Percentiles rank a stretch among this genome's conserved stretches.
Evolutionary conservation across 2,329 filamentous ascomycete genomes (phyloP).

Genomic region (Hawksworthiomyces lignivorus): DNA sequence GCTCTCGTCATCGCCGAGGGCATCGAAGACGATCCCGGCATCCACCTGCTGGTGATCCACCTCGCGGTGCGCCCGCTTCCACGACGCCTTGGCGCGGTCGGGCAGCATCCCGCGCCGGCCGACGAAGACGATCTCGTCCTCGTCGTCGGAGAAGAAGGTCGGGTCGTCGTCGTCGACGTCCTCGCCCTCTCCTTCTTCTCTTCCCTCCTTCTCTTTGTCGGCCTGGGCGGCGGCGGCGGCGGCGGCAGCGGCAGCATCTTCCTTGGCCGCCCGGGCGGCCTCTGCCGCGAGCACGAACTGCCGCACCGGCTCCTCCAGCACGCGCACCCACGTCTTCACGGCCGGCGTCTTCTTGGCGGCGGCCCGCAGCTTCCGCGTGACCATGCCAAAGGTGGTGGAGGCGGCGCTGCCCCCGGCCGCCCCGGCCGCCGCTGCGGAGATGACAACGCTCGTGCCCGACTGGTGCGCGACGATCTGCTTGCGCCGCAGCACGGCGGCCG

Average conservation of each 20-base stretch:
- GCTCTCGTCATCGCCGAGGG: slow-evolving; percentile 63
- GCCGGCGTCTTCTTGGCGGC: slow-evolving; percentile 74
- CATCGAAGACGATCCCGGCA: slow-evolving; percentile 70
- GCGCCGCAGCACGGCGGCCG: slow-evolving; percentile 34
- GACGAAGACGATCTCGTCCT: slow-evolving; percentile 90
- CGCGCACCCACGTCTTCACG: slow-evolving; percentile 71
- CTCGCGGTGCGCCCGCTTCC: slow-evolving; percentile 45
- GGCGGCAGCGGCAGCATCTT: neutral
- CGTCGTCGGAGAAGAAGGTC: slow-evolving; percentile 56
- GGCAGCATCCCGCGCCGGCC: slow-evolving; percentile 43
- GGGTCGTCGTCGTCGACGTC: slow-evolving; percentile 22
- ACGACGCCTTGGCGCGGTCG: slow-evolving; percentile 29
- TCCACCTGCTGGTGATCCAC: slow-evolving; percentile 52
- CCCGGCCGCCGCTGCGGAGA: slow-evolving; percentile 1
- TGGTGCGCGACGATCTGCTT: slow-evolving; percentile 33
- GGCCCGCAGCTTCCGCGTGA: slow-evolving; percentile 73
- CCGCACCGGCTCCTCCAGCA: slow-evolving; percentile 77
- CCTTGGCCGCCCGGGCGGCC: slow-evolving; percentile 31
- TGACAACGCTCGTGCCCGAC: slow-evolving; percentile 18
- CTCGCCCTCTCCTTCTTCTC: slow-evolving; percentile 20
- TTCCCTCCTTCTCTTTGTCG: too few relatives aligned
- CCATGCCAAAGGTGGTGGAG: slow-evolving; percentile 36
- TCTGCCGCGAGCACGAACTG: slow-evolving; percentile 58
- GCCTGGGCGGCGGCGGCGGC: too few relatives aligned
- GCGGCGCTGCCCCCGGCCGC: slow-evolving; percentile 20